These are phyloP conservation scores for Saccharomycopsis javanensis DNA, from an alignment of 805 yeast species.

Conservation along the genomic window DNA sequence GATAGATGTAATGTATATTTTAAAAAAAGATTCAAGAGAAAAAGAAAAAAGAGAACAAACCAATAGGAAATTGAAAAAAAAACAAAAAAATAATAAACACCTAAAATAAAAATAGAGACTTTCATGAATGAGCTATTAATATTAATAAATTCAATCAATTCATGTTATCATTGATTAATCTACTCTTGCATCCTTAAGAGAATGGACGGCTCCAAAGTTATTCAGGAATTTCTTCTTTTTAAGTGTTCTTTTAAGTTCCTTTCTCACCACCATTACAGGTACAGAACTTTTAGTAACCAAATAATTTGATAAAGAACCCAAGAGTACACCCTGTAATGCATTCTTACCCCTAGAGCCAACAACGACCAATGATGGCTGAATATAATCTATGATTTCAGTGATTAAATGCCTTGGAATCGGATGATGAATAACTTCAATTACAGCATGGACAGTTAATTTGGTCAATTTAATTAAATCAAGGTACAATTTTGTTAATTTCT, in stretches of 20 bases:
- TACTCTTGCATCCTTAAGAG: conserved; percentile 32
- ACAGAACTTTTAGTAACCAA: conserved; percentile 60
- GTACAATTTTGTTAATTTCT: conserved; percentile 32
- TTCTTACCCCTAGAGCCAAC: conserved; percentile 69
- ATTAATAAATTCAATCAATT: neutral
- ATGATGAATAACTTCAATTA: conserved; percentile 65
- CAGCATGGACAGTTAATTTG: conserved; percentile 62
- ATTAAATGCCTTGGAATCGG: conserved; percentile 66
- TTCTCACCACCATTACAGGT: conserved; percentile 75
- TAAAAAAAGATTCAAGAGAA: neutral
- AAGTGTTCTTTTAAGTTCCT: conserved; percentile 58
- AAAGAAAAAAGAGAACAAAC: neutral
- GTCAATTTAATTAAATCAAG: conserved; percentile 47
- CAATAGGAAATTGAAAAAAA: neutral
- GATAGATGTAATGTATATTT: neutral
- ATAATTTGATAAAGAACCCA: conserved; percentile 66
- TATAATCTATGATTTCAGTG: conserved; percentile 57
- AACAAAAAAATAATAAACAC: neutral
- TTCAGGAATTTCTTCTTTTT: conserved; percentile 48
- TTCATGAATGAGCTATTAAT: neutral
- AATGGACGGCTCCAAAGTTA: conserved; percentile 42
- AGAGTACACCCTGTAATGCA: conserved; percentile 62
- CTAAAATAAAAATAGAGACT: neutral
- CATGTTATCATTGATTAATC: conserved; percentile 22
- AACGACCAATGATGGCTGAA: conserved; percentile 63